Percentiles rank a stretch among this genome's conserved stretches.
Conservation (phyloP, 495 filamentous ascomycete genomes). For the Trichoderma orchidacearum region DNA sequence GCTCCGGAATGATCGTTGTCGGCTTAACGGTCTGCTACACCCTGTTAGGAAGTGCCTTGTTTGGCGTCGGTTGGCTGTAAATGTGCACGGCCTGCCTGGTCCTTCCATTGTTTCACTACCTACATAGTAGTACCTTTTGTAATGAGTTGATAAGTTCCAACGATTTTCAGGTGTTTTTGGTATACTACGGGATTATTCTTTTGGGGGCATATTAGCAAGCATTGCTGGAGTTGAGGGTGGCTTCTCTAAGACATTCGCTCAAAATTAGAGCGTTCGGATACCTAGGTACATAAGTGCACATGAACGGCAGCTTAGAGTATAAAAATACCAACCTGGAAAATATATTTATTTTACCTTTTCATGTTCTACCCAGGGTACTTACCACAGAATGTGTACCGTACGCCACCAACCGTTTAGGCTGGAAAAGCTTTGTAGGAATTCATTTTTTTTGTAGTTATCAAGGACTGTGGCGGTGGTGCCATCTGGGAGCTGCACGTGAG, state of each 20-base stretch:
- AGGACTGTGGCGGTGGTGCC: not conserved
- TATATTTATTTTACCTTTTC: too few relatives aligned
- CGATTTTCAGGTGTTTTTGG: not conserved
- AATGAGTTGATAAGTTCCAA: not conserved
- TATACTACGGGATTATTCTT: not conserved
- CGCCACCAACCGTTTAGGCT: too few relatives aligned
- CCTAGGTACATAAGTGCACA: not conserved
- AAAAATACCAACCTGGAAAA: not conserved
- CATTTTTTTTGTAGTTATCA: not conserved
- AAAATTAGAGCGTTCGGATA: not conserved
- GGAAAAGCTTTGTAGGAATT: too few relatives aligned
- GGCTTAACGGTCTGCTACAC: not conserved
- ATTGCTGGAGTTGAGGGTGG: not conserved
- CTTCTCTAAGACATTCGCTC: not conserved
- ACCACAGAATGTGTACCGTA: too few relatives aligned
- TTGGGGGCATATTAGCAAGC: not conserved
- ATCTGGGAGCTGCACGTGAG: not conserved
- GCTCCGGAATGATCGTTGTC: not conserved
- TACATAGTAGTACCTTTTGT: not conserved
- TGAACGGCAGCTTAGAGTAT: not conserved
- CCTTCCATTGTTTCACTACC: not conserved
- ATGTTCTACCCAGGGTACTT: too few relatives aligned
- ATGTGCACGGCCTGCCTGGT: not conserved
- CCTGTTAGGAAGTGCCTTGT: not conserved
- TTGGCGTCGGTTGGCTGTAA: not conserved